A percentile compares a stretch with the other conserved stretches of the same genome.
Conservation (phyloP, 306 rosid species). For the Castanopsis chinensis region DNA sequence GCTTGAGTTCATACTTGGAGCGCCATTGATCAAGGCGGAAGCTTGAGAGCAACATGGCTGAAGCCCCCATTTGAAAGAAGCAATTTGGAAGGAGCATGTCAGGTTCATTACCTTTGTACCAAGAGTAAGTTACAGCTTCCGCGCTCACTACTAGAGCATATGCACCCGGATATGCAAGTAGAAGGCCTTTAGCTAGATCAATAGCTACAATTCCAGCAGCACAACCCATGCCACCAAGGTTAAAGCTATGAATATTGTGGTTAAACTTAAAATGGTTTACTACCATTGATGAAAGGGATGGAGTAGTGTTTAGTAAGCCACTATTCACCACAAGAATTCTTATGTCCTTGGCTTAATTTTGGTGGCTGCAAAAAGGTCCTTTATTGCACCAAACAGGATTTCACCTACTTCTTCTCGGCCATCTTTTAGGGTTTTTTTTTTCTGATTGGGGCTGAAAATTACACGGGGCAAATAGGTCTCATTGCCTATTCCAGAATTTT, state of each 20-base stretch:
- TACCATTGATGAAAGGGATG: constrained; percentile 31
- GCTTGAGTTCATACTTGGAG: constrained; percentile 63
- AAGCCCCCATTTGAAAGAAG: constrained; percentile 71
- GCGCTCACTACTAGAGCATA: constrained; percentile 71
- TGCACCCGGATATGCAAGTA: constrained; percentile 44
- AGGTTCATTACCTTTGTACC: constrained; percentile 53
- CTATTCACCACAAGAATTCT: too few species aligned
- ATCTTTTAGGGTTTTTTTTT: constrained; percentile 32
- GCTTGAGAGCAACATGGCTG: constrained; percentile 59
- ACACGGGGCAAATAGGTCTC: constrained; percentile 50
- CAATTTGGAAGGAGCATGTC: constrained; percentile 66
- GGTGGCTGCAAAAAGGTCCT: too few species aligned
- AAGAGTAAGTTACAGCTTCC: constrained; percentile 54
- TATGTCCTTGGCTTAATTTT: too few species aligned
- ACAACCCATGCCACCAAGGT: constrained; percentile 77
- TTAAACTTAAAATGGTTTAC: constrained; percentile 60
- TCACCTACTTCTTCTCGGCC: constrained; percentile 53
- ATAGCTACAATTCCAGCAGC: constrained; percentile 69
- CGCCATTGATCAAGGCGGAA: constrained; percentile 50
- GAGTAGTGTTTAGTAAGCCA: too few species aligned
- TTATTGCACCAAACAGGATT: constrained; percentile 52
- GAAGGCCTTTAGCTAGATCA: constrained; percentile 64
- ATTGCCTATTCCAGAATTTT: constrained; percentile 59
- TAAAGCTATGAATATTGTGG: constrained; percentile 58
- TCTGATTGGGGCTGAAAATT: constrained; percentile 37